These are phyloP conservation scores for Rhynchosporium graminicola DNA, from an alignment of 2,329 filamentous ascomycete species.

Conservation along the genomic window DNA sequence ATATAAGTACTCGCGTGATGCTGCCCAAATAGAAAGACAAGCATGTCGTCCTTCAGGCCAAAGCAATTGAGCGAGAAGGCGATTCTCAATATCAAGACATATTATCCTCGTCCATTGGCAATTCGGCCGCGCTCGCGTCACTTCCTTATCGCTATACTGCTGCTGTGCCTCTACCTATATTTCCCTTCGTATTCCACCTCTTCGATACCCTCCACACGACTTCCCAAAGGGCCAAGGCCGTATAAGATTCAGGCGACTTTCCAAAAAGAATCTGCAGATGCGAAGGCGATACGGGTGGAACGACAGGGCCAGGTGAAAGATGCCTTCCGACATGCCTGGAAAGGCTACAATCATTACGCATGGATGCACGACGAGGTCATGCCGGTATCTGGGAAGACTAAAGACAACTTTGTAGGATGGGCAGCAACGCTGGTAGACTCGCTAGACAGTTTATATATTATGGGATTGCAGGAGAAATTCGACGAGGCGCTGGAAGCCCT, in stretches of 20 bases:
- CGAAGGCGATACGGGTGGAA: slow-evolving; percentile 19
- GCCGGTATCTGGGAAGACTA: slow-evolving; percentile 65
- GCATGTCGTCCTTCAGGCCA: not conserved
- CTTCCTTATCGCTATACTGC: not conserved
- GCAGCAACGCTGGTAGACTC: slow-evolving; percentile 81
- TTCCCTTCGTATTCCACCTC: not conserved
- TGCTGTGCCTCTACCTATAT: slow-evolving; percentile 6
- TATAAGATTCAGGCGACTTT: slow-evolving; percentile 33
- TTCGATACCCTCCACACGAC: not conserved
- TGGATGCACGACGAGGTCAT: slow-evolving; percentile 84
- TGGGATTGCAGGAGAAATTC: slow-evolving; percentile 76
- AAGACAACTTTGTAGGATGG: slow-evolving; percentile 88
- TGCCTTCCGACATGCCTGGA: slow-evolving; percentile 57
- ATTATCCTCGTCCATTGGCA: not conserved
- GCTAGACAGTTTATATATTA: slow-evolving; percentile 82
- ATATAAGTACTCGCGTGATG: too few species aligned
- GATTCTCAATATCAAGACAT: not conserved
- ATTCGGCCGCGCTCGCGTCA: slow-evolving; percentile 4
- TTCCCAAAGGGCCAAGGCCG: not conserved
- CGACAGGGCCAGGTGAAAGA: slow-evolving; percentile 30
- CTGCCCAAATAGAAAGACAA: not conserved
- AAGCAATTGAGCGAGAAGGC: slow-evolving; percentile 1
- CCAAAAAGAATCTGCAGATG: slow-evolving; percentile 17
- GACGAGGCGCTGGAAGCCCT: slow-evolving; percentile 61
- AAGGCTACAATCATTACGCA: slow-evolving; percentile 75